phyloP scores from a whole-genome alignment of 371 early-diverging fungal species.

The Coemansia sp. region DNA sequence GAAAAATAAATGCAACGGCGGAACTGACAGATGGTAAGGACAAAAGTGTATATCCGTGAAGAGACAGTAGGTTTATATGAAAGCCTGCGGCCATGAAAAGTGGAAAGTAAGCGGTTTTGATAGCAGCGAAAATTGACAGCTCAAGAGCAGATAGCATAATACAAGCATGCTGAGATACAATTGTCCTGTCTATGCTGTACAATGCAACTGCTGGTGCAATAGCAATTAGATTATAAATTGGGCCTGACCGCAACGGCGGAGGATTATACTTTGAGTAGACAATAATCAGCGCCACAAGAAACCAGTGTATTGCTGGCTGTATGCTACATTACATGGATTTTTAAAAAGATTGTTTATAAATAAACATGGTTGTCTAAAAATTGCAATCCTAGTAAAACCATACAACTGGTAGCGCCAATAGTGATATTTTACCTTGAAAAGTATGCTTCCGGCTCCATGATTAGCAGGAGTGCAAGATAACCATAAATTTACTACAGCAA shows the following conservation, averaged over 20 bases:
- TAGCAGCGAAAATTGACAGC: not conserved
- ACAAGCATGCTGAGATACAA: not conserved
- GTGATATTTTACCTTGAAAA: not conserved
- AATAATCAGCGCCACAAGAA: not conserved
- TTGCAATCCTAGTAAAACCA: not conserved
- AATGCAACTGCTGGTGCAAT: not conserved
- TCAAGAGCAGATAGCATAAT: not conserved
- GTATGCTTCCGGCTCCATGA: not conserved
- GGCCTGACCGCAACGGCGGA: not conserved
- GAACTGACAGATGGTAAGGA: not conserved
- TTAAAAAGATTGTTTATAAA: too few relatives aligned
- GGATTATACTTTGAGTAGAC: not conserved
- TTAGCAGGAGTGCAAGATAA: not conserved
- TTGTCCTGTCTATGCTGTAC: not conserved
- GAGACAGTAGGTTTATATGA: constrained; percentile 1
- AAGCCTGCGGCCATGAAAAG: not conserved
- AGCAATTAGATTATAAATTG: not conserved
- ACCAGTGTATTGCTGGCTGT: not conserved
- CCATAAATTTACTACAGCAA: not conserved
- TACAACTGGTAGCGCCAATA: not conserved
- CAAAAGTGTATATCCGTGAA: not conserved
- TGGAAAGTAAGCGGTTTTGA: not conserved
- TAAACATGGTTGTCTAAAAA: too few relatives aligned
- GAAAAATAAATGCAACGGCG: not conserved
- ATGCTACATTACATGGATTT: not conserved